Evolutionary conservation across 805 yeast species (phyloP), one percentile per base, ranked within the genome.

Genomic region (Myxozyma vanderwaltii): DNA sequence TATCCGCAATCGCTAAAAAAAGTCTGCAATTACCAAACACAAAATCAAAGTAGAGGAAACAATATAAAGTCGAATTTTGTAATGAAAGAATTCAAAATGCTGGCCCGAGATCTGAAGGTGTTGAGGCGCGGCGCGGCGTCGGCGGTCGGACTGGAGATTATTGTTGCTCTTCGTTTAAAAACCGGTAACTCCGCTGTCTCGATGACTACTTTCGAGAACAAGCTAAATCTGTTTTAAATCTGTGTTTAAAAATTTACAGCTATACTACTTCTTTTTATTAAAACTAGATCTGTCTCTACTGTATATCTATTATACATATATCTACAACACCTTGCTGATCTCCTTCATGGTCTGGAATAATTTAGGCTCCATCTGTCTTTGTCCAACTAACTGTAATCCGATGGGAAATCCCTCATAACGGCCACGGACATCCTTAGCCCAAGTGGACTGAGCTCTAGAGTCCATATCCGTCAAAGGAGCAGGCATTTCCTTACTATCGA

Each of bases 331-430:
- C 23, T 51, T 50, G 15, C 49, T 39, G n/a, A 63, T 49, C 31
- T 29, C 58, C 33, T 47, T 36, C 58, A 56, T 53, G 13, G 63
- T 58, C 54, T 63, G 65, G 52, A 63, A 63, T 35, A 63, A 54
- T 50, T 61, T 58, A 7, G 66, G 65, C 61, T 63, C 66, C 65
- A 61, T 61, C 56, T 61, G 66, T 23, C 65, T 53, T 51, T 63
- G 66, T 17, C 66, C 66, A 4, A 63, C 63, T 3, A 63, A 39
- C 45, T 61, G 65, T 31, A 63, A 53, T 7, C 61, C 66, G 17
- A 63, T 47, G 7, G 65, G 65, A 35, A 53, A 63, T 10, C 57
- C 66, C 6, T 44, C 61, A n/a, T 48, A 43, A 12, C 61, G 29
- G 23, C 51, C 27, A 5, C 64, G 54, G n/a, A 51, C 61, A 8